phyloP scores from a whole-genome alignment of 352 stramenopile species.

The Globisporangium heterothallicum region DNA sequence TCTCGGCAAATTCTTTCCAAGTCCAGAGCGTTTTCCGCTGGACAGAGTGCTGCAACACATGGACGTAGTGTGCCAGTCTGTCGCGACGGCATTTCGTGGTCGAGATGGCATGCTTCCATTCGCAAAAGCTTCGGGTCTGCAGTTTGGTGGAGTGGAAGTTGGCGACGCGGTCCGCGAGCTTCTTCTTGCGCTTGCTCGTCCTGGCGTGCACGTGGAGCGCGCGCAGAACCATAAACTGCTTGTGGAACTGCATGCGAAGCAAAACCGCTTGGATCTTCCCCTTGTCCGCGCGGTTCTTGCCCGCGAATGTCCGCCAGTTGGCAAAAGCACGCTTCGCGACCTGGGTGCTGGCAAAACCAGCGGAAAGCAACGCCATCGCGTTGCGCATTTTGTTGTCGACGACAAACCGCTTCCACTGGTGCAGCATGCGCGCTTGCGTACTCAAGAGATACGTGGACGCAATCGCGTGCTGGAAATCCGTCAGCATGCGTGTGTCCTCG shows the following conservation, averaged over 20 bases:
- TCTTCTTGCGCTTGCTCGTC: slow-evolving; percentile 10
- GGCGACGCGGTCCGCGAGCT: background rate
- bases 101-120: slow-evolving; percentile 16
- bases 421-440: slow-evolving; percentile 14
- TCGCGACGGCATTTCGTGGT: slow-evolving; percentile 4
- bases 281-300: slow-evolving; percentile 10
- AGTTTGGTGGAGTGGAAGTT: slow-evolving; percentile 5
- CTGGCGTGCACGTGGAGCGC: slow-evolving; percentile 5
- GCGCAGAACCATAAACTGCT: slow-evolving; percentile 19
- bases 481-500: slow-evolving; percentile 9
- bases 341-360: slow-evolving; percentile 17
- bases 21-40: slow-evolving; percentile 33
- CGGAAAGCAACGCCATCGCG: slow-evolving; percentile 22
- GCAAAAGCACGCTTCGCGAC: slow-evolving; percentile 15
- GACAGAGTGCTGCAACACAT: slow-evolving; percentile 27
- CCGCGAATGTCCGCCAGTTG: slow-evolving; percentile 17
- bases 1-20: slow-evolving; percentile 25
- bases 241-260: slow-evolving; percentile 20
- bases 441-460: slow-evolving; percentile 13
- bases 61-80: slow-evolving; percentile 30
- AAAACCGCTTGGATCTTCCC: slow-evolving; percentile 19
- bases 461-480: slow-evolving; percentile 20
- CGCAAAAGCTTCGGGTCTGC: slow-evolving; percentile 6
- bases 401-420: slow-evolving; percentile 26
- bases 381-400: slow-evolving; percentile 24